phyloP scores from a whole-genome alignment of 2,329 filamentous ascomycete species.

The Aspergillus amoenus region DNA sequence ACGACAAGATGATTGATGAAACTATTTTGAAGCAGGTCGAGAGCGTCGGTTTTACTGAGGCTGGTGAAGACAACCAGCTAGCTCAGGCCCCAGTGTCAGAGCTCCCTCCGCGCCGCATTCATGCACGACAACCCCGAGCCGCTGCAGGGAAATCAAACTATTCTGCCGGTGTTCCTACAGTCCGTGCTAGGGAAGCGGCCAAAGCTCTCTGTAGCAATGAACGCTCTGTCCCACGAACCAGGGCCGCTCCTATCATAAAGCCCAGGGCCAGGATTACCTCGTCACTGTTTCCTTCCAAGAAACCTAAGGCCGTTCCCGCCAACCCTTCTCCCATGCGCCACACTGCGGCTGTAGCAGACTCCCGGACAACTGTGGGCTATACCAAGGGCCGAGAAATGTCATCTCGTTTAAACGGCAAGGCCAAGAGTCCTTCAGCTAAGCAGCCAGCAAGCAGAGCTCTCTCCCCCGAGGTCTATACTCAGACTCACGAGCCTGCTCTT shows the following conservation, averaged over 20 bases:
- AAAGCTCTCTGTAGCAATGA: constrained; percentile 36
- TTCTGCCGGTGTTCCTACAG: constrained; percentile 36
- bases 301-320: constrained; percentile 44
- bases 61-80: constrained; percentile 51
- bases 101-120: constrained; percentile 25
- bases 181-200: constrained; percentile 43
- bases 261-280: constrained; percentile 39
- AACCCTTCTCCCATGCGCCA: constrained; percentile 58
- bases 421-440: constrained; percentile 20
- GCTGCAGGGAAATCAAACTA: constrained; percentile 24
- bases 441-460: constrained; percentile 29
- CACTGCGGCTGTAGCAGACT: constrained; percentile 64
- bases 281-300: constrained; percentile 35
- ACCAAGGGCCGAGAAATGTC: constrained; percentile 65
- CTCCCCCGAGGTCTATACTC: constrained; percentile 43
- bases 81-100: constrained; percentile 37
- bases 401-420: constrained; percentile 28
- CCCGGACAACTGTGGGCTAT: constrained; percentile 81
- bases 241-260: constrained; percentile 29
- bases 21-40: constrained; percentile 67
- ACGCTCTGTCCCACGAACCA: constrained; percentile 33
- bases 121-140: constrained; percentile 27
- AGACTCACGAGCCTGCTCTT: constrained; percentile 43
- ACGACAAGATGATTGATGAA: constrained; percentile 64
- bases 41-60: constrained; percentile 60